Percentiles rank a stretch among this genome's conserved stretches.
Conservation (phyloP, 2,329 filamentous ascomycete species). For the Botrytis deweyae region DNA sequence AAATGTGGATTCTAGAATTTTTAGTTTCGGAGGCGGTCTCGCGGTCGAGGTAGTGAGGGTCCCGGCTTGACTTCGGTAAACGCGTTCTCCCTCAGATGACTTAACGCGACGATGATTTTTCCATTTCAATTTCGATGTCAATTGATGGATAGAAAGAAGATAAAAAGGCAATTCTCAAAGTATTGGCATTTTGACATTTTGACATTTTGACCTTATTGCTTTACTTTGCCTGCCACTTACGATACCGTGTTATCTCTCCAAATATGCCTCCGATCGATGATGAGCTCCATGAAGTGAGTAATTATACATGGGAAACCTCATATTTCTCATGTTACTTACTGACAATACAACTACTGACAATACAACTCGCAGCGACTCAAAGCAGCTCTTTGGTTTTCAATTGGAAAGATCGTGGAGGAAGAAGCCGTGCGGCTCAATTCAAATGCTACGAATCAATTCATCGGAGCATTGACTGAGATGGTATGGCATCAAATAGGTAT, state of each 20-base stretch:
- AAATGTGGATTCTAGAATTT: background rate
- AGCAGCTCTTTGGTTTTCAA: slow-evolving; percentile 77
- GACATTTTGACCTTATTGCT: background rate
- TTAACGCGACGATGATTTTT: slow-evolving; percentile 11
- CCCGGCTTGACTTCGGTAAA: slow-evolving; percentile 9
- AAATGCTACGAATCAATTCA: slow-evolving; percentile 91
- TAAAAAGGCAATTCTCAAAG: background rate
- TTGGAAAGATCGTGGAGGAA: slow-evolving; percentile 86
- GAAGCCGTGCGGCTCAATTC: slow-evolving; percentile 70
- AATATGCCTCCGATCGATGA: slow-evolving; percentile 34
- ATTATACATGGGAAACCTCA: background rate
- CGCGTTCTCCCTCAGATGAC: background rate
- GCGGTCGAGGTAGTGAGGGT: background rate
- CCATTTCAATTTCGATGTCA: background rate
- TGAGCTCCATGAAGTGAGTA: slow-evolving; percentile 29
- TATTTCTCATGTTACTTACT: background rate
- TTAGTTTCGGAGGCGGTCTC: background rate
- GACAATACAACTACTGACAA: background rate
- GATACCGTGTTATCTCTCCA: background rate
- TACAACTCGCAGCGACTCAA: slow-evolving; percentile 65
- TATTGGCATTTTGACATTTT: background rate
- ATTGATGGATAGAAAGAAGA: background rate
- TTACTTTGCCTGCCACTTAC: background rate
- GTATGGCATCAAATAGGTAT: slow-evolving; percentile 84
- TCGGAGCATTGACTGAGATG: slow-evolving; percentile 79